Evolutionary conservation across 2,329 filamentous ascomycete genomes (phyloP).

Genomic region (Huntiella omanensis): DNA sequence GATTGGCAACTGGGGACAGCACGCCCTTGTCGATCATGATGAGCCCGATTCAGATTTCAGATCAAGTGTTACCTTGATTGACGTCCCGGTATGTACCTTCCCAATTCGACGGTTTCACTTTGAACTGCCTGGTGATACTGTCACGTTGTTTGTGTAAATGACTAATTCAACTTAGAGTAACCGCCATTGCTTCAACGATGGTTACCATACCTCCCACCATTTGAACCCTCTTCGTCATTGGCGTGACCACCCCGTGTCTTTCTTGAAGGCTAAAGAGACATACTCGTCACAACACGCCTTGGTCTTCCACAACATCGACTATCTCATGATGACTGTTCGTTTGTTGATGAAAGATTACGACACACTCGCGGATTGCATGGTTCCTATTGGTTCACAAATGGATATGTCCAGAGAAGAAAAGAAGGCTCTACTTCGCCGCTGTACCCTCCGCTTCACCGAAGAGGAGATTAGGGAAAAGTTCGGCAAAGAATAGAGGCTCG

Average conservation of each 20-base stretch:
- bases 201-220: conserved; percentile 67
- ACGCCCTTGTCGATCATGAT: conserved; percentile 58
- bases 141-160: neutral
- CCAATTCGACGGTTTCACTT: neutral
- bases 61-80: conserved; percentile 62
- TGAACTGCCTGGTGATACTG: neutral
- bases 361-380: conserved; percentile 47
- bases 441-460: conserved; percentile 47
- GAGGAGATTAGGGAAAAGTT: conserved; percentile 45
- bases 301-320: conserved; percentile 68
- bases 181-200: conserved; percentile 66
- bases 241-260: conserved; percentile 60
- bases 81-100: conserved; percentile 46
- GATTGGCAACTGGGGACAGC: conserved; percentile 73
- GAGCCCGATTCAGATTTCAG: conserved; percentile 62
- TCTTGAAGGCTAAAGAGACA: conserved; percentile 47
- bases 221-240: conserved; percentile 63
- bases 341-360: conserved; percentile 54
- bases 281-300: conserved; percentile 51
- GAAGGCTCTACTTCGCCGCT: conserved; percentile 40
- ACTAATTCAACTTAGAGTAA: conserved; percentile 39
- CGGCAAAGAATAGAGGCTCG: neutral
- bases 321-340: conserved; percentile 53
- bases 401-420: conserved; percentile 44
- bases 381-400: conserved; percentile 57